Evolutionary conservation across 345 rosid species (phyloP).

Genomic region (Eucalyptus pauciflora): DNA sequence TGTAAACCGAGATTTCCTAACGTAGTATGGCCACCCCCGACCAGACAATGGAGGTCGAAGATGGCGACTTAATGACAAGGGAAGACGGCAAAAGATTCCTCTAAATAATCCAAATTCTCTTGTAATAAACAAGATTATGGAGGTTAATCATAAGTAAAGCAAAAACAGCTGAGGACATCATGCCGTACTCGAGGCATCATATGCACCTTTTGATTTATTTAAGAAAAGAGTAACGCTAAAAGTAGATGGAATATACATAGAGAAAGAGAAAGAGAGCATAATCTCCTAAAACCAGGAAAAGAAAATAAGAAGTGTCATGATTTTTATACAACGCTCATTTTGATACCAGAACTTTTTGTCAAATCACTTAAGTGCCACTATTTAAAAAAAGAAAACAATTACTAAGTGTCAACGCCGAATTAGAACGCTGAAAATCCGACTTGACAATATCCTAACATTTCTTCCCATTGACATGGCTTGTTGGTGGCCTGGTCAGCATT

Average conservation of each 20-base stretch:
- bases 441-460: not conserved
- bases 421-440: rapidly evolving
- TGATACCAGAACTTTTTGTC: rapidly evolving
- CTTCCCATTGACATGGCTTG: too few relatives aligned
- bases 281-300: not conserved
- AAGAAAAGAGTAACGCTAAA: not conserved
- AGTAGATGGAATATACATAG: not conserved
- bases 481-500: rapidly evolving
- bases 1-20: not conserved
- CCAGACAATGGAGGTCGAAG: not conserved
- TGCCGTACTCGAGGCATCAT: not conserved
- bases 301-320: rapidly evolving
- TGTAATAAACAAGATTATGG: not conserved
- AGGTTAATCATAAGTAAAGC: not conserved
- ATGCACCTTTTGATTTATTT: not conserved
- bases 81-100: not conserved
- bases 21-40: not conserved
- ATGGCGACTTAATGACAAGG: not conserved
- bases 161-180: not conserved
- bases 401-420: not conserved
- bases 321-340: rapidly evolving
- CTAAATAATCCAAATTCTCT: not conserved
- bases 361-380: rapidly evolving
- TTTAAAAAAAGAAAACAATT: not conserved
- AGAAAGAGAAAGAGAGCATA: not conserved